Conservation (phyloP, 164 flowering plant genomes). For the Nelumbo lutea region DNA sequence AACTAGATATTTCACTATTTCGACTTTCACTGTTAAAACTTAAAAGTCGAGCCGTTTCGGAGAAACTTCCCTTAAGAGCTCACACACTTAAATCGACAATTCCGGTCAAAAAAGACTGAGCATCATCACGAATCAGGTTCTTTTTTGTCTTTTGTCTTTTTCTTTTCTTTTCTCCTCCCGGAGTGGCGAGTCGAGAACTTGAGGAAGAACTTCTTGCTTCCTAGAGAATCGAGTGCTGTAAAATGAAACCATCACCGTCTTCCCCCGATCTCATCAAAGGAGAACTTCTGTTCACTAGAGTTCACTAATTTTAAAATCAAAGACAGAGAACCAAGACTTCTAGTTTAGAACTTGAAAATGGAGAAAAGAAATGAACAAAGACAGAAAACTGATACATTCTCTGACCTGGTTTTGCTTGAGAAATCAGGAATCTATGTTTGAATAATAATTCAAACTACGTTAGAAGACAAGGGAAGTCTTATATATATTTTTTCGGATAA, state of each 20-base stretch:
- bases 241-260: background rate
- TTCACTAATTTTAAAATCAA: background rate
- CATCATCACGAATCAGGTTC: background rate
- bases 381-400: background rate
- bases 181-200: background rate
- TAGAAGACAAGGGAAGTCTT: slow-evolving; percentile 1
- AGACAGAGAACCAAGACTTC: background rate
- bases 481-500: background rate
- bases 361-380: background rate
- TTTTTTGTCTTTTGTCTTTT: background rate
- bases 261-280: background rate
- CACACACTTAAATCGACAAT: background rate
- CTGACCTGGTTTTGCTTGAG: background rate
- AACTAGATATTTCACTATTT: background rate
- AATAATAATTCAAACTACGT: slow-evolving; percentile 8
- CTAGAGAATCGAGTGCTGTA: background rate
- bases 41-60: slow-evolving; percentile 12
- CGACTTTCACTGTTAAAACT: slow-evolving; percentile 6
- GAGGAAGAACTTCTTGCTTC: background rate
- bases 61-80: background rate
- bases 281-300: background rate
- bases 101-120: background rate
- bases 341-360: too few relatives aligned
- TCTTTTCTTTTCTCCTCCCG: background rate
- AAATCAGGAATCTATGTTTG: background rate